A percentile compares a stretch with the other conserved stretches of the same genome.
phyloP scores from a whole-genome alignment of 1,284 basidiomycete genomes.

The Somion occarium region DNA sequence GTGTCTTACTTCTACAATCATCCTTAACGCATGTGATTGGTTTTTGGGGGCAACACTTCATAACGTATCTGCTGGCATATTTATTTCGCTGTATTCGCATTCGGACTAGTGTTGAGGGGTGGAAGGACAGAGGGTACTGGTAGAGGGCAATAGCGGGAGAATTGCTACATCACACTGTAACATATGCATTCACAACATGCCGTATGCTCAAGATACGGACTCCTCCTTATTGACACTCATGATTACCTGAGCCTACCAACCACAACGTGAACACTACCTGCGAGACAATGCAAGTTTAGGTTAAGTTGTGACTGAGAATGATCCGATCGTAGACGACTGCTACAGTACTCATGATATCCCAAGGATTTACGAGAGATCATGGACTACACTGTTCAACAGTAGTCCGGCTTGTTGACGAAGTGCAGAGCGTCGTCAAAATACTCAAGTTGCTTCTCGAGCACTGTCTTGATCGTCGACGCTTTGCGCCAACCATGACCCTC shows the following conservation, averaged over 20 bases:
- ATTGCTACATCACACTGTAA: neutral
- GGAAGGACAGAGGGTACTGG: neutral
- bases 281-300: too few species aligned
- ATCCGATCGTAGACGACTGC: too few species aligned
- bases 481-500: slow-evolving; percentile 52
- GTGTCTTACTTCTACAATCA: neutral
- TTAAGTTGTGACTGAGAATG: too few species aligned
- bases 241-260: too few species aligned
- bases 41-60: too few species aligned
- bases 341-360: too few species aligned
- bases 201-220: neutral
- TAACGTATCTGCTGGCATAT: neutral
- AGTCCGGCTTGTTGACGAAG: neutral
- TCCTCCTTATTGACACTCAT: too few species aligned
- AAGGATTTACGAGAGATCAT: neutral
- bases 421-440: slow-evolving; percentile 32
- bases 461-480: slow-evolving; percentile 39
- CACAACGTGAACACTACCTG: too few species aligned
- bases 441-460: slow-evolving; percentile 36
- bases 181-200: neutral
- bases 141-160: neutral
- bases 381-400: neutral
- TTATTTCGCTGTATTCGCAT: neutral
- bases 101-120: neutral
- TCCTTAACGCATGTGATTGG: neutral